Conservation (phyloP, 768 basidiomycete species). For the Strobilomyces echinocephalus region DNA sequence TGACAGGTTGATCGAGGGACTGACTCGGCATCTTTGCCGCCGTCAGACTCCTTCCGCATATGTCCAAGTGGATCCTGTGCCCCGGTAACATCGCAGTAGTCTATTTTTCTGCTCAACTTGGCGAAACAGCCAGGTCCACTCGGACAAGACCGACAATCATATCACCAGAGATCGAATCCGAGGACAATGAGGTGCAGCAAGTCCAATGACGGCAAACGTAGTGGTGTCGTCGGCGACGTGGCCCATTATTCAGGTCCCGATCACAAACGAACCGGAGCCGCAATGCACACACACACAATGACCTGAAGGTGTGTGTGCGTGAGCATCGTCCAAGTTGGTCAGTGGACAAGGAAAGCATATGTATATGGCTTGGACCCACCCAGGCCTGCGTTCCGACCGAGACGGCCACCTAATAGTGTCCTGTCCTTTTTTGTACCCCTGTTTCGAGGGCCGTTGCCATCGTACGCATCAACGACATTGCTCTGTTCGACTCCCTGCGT, state of each 20-base stretch:
- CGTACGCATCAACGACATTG: too few species aligned
- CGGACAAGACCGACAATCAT: slow-evolving; percentile 2
- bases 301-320: background rate
- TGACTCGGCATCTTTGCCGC: slow-evolving; percentile 23
- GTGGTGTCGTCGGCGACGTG: background rate
- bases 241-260: background rate
- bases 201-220: background rate
- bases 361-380: background rate
- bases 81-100: slow-evolving; percentile 34
- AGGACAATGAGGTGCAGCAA: background rate
- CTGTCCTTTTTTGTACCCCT: background rate
- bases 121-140: background rate
- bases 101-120: slow-evolving; percentile 21
- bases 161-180: background rate
- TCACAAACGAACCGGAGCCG: background rate
- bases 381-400: too few species aligned
- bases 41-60: slow-evolving; percentile 27
- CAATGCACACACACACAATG: too few species aligned
- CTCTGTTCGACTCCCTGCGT: background rate
- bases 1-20: slow-evolving; percentile 39
- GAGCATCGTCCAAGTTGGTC: too few species aligned
- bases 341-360: too few species aligned
- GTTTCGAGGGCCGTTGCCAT: background rate
- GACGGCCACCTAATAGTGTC: too few species aligned
- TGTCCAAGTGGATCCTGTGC: slow-evolving; percentile 35